Percentiles rank a stretch among this genome's conserved stretches.
Evolutionary conservation across 1,139 yeast species (phyloP).

Genomic region (Pichia sp.): DNA sequence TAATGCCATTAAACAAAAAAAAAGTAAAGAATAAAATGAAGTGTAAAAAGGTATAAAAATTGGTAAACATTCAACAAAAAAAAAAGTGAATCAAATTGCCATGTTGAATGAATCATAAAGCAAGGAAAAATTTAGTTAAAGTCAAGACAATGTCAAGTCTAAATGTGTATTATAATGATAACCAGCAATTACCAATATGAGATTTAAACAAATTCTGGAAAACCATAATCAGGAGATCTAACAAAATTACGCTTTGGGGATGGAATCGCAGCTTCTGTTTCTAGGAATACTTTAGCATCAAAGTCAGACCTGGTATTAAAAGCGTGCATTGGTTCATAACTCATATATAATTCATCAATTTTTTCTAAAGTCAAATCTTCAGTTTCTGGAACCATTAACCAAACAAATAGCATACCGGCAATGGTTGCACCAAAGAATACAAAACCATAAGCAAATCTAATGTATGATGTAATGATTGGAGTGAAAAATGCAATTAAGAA

Average conservation of each 20-base stretch:
- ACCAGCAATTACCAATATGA: too few relatives aligned
- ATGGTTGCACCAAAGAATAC: constrained; percentile 65
- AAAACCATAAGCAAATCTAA: constrained; percentile 58
- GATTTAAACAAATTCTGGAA: not conserved
- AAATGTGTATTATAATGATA: too few relatives aligned
- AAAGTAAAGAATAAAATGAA: too few relatives aligned
- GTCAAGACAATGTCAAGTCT: too few relatives aligned
- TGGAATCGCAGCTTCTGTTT: not conserved
- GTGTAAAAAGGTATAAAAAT: too few relatives aligned
- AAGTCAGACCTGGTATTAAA: not conserved
- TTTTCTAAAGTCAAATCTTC: constrained; percentile 60
- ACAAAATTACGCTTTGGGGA: not conserved
- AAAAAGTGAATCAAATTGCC: too few relatives aligned
- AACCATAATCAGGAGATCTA: constrained; percentile 1
- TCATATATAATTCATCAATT: constrained; percentile 40
- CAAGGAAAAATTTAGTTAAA: too few relatives aligned
- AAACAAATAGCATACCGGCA: constrained; percentile 53
- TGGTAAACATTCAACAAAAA: too few relatives aligned
- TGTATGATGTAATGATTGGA: constrained; percentile 54
- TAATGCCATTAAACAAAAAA: too few relatives aligned
- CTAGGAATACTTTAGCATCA: not conserved
- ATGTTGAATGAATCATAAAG: too few relatives aligned
- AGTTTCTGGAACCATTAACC: constrained; percentile 39
- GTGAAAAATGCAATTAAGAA: constrained; percentile 71
- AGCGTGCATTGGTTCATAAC: constrained; percentile 11